Evolutionary conservation across 352 stramenopile species (phyloP).

Genomic region (Phytopythium boreale): DNA sequence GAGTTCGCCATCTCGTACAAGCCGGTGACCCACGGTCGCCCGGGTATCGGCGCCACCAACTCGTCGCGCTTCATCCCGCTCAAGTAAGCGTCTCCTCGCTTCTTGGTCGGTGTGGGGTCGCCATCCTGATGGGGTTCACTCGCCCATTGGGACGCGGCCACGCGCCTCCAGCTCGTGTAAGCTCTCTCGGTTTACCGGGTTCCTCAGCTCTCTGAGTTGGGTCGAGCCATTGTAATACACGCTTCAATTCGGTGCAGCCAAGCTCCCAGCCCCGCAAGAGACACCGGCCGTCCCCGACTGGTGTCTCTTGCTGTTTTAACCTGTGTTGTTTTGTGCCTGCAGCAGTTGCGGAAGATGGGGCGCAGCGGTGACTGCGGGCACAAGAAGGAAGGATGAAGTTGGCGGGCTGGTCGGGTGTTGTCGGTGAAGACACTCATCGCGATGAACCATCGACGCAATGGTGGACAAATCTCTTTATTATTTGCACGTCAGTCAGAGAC

Average conservation of each 20-base stretch:
- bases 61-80: constrained; percentile 99
- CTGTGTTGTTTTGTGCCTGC: not conserved
- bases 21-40: constrained; percentile 97
- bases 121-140: not conserved
- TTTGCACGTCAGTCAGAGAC: constrained; percentile 91
- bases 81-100: constrained; percentile 80
- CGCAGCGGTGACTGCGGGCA: not conserved
- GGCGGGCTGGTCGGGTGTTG: constrained; percentile 16
- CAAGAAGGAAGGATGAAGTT: not conserved
- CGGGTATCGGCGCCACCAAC: constrained; percentile 98
- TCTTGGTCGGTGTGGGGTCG: constrained; percentile 1
- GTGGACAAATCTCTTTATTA: constrained; percentile 60
- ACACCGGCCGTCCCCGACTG: not conserved
- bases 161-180: constrained; percentile 14
- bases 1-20: constrained; percentile 99
- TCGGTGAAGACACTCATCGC: constrained; percentile 57
- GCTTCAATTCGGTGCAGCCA: constrained; percentile 32
- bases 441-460: constrained; percentile 49
- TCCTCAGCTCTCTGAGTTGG: constrained; percentile 29
- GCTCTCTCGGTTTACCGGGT: constrained; percentile 18
- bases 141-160: constrained; percentile 5
- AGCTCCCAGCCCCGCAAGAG: not conserved
- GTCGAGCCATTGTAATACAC: constrained; percentile 87
- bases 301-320: not conserved
- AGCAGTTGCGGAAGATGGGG: not conserved